phyloP scores from a whole-genome alignment of 495 filamentous ascomycete genomes.

The Patellaria atrata region DNA sequence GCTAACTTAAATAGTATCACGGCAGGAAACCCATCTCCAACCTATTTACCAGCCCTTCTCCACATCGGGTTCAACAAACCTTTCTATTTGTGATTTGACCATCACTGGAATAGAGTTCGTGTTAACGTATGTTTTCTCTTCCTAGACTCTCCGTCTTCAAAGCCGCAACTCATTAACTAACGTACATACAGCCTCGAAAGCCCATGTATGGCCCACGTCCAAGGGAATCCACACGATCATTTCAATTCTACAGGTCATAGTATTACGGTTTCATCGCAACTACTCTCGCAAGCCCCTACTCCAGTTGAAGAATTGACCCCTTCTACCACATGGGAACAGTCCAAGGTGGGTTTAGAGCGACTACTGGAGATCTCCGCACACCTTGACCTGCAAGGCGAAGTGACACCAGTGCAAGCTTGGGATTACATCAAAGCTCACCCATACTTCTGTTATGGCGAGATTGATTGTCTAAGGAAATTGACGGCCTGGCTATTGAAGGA shows the following conservation, averaged over 20 bases:
- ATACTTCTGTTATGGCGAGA: slow-evolving; percentile 4
- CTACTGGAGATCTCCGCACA: slow-evolving; percentile 21
- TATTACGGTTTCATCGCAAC: slow-evolving; percentile 11
- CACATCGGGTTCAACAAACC: too few species aligned
- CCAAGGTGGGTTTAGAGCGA: slow-evolving; percentile 18
- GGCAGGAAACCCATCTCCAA: too few species aligned
- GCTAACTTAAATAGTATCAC: too few species aligned
- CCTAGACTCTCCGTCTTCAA: slow-evolving; percentile 1
- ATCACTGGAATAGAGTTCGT: slow-evolving; percentile 15
- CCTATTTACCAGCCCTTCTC: too few species aligned
- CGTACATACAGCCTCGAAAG: slow-evolving; percentile 9
- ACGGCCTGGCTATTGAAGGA: slow-evolving; percentile 11
- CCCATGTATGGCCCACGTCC: slow-evolving; percentile 15
- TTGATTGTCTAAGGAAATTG: slow-evolving; percentile 8
- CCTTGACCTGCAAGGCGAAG: slow-evolving; percentile 22
- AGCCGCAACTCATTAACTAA: background rate
- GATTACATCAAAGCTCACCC: slow-evolving; percentile 23
- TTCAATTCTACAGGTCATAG: slow-evolving; percentile 10
- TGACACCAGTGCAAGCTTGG: slow-evolving; percentile 29
- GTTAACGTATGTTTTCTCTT: slow-evolving; percentile 8
- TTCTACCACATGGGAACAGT: slow-evolving; percentile 5
- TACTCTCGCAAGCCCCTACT: slow-evolving; percentile 13
- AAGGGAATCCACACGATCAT: slow-evolving; percentile 7
- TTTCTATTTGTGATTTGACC: slow-evolving; percentile 11
- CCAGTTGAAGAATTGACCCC: slow-evolving; percentile 4